Base-by-base conservation (phyloP, 257 asterid genomes). In the Fraxinus anomala region DNA sequence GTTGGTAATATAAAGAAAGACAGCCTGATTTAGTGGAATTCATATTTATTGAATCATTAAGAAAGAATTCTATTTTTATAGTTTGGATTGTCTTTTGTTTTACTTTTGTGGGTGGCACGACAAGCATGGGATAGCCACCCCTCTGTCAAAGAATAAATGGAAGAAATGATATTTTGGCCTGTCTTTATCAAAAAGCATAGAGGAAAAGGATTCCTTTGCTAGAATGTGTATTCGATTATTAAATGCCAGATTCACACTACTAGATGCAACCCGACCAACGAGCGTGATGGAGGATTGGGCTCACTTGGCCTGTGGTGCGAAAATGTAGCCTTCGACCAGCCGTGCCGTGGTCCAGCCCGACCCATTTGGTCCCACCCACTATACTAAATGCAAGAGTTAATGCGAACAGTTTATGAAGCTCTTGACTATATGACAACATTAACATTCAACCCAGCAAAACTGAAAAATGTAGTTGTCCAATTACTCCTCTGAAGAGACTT, bases 41-140 rank as follows among this genome's bases (percentile, higher is more conserved):
- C 69, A 63, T 26, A 31, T 63, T 63, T 63, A 63, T 26, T 63
- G 36, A 56, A 63, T 24, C 69, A 63, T 24, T 63, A 61, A 61
- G 16, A 24, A 26, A 23, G 17, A 11, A 26, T 11, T 63, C 17
- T 23, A 2, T 63, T 26, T 26, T 11, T 24, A 61, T 63, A 63
- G 2, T 61, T 26, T 26, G 34, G 19, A 24, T 63, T 11, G 69
- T 23, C 69, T 12, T 24, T 1, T 23, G 69, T 11, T 24, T 63
- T 63, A 24, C 69, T 26, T 63, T 26, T 24, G 34, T 63, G 69
- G 68, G 34, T 26, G 69, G 17, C 69, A 63, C 36, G 69, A 23
- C 69, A 24, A 56, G 66, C 66, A 56, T 2, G 7, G 26, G 66
- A n/a, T n/a, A 56, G 66, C 66, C 66, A 56, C 66, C 21, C 65